Conservation (phyloP, 176 grass and related monocot genomes). For the Triticum dicoccoides region DNA sequence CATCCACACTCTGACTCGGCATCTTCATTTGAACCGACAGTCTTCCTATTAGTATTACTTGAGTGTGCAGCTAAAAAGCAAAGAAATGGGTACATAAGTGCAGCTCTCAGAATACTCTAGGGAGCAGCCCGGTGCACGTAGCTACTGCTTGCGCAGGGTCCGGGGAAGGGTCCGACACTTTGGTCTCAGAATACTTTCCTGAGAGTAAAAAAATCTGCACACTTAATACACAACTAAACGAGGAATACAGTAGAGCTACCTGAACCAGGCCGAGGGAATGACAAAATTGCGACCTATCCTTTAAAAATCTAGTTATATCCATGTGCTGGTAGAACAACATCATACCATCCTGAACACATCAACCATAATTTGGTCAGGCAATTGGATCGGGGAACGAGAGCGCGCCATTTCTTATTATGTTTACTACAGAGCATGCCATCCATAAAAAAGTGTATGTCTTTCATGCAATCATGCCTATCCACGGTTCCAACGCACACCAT, state of each 20-base stretch:
- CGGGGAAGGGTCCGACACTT: no score
- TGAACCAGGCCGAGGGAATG: constrained; percentile 66
- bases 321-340: constrained; percentile 63
- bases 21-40: constrained; percentile 48
- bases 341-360: constrained; percentile 70
- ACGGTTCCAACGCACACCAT: constrained; percentile 62
- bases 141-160: no score
- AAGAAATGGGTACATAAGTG: constrained; percentile 17
- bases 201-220: not conserved
- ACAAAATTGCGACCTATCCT: constrained; percentile 84
- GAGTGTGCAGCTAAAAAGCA: constrained; percentile 45
- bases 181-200: not conserved
- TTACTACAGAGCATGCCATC: not conserved
- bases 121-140: no score
- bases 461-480: constrained; percentile 53
- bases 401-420: not conserved
- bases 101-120: not conserved
- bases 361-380: constrained; percentile 7
- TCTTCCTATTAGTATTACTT: constrained; percentile 60
- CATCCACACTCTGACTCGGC: constrained; percentile 50
- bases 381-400: not conserved
- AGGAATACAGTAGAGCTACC: constrained; percentile 34
- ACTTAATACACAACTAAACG: constrained; percentile 15
- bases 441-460: constrained; percentile 52
- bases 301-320: constrained; percentile 95